Evolutionary conservation across 1,284 basidiomycete species (phyloP), one percentile per base, ranked within the genome.

Genomic region (Trichosporon sp.): DNA sequence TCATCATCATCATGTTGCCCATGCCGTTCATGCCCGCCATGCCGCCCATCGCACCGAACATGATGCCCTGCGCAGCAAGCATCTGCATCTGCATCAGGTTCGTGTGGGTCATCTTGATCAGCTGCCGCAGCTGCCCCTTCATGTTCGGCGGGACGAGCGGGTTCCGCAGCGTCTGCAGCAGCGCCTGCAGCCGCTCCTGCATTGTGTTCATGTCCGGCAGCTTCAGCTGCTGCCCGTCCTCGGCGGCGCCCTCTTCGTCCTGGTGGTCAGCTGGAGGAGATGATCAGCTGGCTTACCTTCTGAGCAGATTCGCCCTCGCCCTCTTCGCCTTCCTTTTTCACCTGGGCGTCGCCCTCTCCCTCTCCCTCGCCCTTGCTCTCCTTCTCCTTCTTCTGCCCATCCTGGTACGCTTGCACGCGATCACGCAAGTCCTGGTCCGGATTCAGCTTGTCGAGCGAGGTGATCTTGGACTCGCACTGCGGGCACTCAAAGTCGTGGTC

Each of bases 401-500:
- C 89, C 75, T 96, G 91, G 77, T 95, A 94, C 71, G 90, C 90
- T 34, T 86, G 84, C 53, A 93, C 92, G 75, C 87, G 89, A 65
- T 87, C 88, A 67, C 95, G 88, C 83, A 88, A 87, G 31, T 89
- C 89, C 79, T 90, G 90, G 83, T 97, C 93, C 74, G 88, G 82
- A 69, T 88, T 81, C 62, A 98, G 86, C 81, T 92, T 92, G 85
- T 95, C 93, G 76, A 97, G 84, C 65, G 90, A 92, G 12, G 89
- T 86, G 72, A 97, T 88, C 84, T 91, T 94, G 82, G 90, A 90
- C 74, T 89, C 87, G 81, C 95, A 98, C 71, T 89, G 88, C 13
- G 92, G 93, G 83, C 95, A 98, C 69, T 91, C 85, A 83, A 97
- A 96, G 83, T 95, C 93, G 82, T 92, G 89, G 81, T 97, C 94